A percentile compares a stretch with the other conserved stretches of the same genome.
phyloP scores from a whole-genome alignment of 345 rosid genomes.

The Cardamine occulta region DNA sequence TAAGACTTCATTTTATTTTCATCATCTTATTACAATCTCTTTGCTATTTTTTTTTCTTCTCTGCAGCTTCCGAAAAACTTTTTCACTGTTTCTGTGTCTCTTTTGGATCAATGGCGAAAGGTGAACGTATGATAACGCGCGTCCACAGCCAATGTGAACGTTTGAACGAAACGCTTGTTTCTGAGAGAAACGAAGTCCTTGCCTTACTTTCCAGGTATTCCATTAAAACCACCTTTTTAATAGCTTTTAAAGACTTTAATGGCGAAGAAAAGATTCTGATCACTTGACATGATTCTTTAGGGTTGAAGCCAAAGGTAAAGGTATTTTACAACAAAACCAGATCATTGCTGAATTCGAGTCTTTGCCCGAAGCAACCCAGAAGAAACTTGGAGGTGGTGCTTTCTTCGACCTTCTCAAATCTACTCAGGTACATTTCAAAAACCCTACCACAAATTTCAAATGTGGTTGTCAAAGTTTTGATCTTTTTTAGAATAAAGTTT shows the following conservation, averaged over 20 bases:
- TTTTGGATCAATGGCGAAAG: conserved; percentile 56
- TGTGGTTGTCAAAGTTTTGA: conserved; percentile 9
- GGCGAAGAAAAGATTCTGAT: conserved; percentile 6
- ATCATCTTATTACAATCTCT: conserved; percentile 1
- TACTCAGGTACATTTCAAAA: conserved; percentile 58
- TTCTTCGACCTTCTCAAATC: conserved; percentile 73
- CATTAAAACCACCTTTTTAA: not conserved
- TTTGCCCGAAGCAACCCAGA: conserved; percentile 59
- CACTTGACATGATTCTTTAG: conserved; percentile 43
- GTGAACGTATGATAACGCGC: conserved; percentile 59
- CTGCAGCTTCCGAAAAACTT: conserved; percentile 32
- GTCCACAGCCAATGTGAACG: conserved; percentile 81
- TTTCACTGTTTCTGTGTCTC: conserved; percentile 20
- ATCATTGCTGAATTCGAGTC: conserved; percentile 80
- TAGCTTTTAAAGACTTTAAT: not conserved
- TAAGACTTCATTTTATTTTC: not conserved
- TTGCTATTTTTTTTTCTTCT: not conserved
- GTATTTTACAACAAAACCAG: conserved; percentile 80
- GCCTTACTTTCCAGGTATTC: conserved; percentile 74
- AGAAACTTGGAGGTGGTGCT: conserved; percentile 61
- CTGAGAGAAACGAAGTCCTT: conserved; percentile 69
- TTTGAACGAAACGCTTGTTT: conserved; percentile 66
- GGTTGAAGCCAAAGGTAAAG: conserved; percentile 76
- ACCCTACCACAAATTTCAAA: not conserved
- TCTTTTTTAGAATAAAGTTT: conserved; percentile 2